These are phyloP conservation scores for Gaeumannomyces sp. DNA, from an alignment of 2,329 filamentous ascomycete genomes.

Conservation along the genomic window DNA sequence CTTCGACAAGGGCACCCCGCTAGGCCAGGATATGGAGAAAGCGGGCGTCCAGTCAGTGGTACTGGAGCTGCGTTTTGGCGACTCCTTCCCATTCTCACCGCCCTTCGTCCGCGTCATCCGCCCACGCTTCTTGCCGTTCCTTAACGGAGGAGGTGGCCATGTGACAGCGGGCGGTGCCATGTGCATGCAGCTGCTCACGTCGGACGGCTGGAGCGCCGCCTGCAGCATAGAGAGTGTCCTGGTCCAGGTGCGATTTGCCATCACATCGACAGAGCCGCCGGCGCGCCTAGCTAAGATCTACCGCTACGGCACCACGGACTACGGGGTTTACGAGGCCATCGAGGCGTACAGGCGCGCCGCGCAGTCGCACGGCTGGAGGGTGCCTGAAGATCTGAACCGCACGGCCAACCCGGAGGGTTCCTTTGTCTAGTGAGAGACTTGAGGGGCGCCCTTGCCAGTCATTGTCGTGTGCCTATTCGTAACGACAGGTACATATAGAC, in stretches of 20 bases:
- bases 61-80: conserved; percentile 74
- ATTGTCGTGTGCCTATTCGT: not conserved
- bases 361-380: conserved; percentile 61
- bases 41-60: conserved; percentile 61
- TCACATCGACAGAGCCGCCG: conserved; percentile 64
- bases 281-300: conserved; percentile 51
- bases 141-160: conserved; percentile 72
- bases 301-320: conserved; percentile 38
- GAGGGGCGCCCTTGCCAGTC: not conserved
- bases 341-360: conserved; percentile 68
- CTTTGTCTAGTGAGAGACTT: not conserved
- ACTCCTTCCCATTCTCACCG: conserved; percentile 68
- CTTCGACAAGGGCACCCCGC: conserved; percentile 62
- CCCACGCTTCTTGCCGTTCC: conserved; percentile 70
- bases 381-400: conserved; percentile 56
- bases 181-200: conserved; percentile 78
- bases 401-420: conserved; percentile 22
- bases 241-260: conserved; percentile 71
- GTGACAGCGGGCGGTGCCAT: conserved; percentile 80
- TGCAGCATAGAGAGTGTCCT: conserved; percentile 73
- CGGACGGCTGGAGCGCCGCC: conserved; percentile 71
- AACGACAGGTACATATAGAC: no score
- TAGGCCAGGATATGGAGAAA: conserved; percentile 68
- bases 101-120: conserved; percentile 80
- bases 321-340: conserved; percentile 64